These are phyloP conservation scores for Gamsiella multidivaricata DNA, from an alignment of 192 early-diverging fungal species.

Conservation along the genomic window DNA sequence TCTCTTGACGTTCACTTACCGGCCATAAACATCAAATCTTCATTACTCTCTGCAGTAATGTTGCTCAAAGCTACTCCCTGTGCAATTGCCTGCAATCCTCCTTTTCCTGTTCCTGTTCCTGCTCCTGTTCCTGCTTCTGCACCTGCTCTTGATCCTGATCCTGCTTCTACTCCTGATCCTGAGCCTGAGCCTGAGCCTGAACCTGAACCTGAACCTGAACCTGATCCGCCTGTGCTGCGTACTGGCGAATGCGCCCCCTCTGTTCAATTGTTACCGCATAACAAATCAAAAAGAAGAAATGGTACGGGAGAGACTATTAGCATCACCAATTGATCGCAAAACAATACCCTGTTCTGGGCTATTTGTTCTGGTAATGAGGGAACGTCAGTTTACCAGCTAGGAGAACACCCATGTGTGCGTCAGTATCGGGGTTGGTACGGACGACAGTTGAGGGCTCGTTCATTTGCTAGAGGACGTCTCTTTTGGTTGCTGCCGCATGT, in stretches of 20 bases:
- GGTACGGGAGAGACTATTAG: no score
- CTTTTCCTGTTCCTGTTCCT: not conserved
- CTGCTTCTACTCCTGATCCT: no score
- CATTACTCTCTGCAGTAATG: conserved; percentile 24
- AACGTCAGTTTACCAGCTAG: not conserved
- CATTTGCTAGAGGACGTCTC: not conserved
- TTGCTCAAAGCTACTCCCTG: conserved; percentile 23
- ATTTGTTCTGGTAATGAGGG: not conserved
- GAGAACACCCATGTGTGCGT: not conserved
- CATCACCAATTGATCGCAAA: no score
- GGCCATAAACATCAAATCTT: conserved; percentile 48
- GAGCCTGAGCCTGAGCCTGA: no score
- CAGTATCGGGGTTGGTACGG: not conserved
- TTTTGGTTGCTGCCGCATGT: not conserved
- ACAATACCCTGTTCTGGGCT: no score
- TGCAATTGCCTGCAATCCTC: conserved; percentile 11
- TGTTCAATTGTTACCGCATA: no score
- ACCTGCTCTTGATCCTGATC: not conserved
- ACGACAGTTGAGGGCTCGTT: not conserved
- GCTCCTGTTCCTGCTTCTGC: not conserved
- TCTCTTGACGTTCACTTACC: conserved; percentile 2
- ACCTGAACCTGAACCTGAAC: no score
- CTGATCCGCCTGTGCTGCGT: no score
- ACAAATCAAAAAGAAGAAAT: no score
- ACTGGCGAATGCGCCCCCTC: no score